These are phyloP conservation scores for Sphaerulina vaccinii DNA, from an alignment of 2,329 filamentous ascomycete species.

Conservation along the genomic window DNA sequence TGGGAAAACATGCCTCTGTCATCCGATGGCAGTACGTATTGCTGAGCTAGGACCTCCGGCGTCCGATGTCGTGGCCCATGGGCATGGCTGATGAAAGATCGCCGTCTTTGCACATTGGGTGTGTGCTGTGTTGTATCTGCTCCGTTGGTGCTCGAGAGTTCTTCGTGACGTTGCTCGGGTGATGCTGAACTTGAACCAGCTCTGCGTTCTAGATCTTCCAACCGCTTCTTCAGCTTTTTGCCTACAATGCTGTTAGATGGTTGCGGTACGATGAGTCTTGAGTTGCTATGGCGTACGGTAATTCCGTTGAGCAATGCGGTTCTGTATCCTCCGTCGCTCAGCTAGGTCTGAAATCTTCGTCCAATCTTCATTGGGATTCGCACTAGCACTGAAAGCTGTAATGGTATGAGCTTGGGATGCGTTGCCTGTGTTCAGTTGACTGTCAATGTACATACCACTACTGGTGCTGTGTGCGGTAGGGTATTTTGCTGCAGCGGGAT, in stretches of 20 bases:
- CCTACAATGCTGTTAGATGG: constrained; percentile 50
- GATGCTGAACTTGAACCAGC: constrained; percentile 64
- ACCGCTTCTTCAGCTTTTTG: constrained; percentile 88
- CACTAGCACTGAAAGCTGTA: constrained; percentile 77
- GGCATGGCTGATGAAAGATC: constrained; percentile 22
- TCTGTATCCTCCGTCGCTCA: constrained; percentile 90
- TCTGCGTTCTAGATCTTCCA: constrained; percentile 80
- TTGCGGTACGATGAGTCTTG: background rate
- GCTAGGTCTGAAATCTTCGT: constrained; percentile 98
- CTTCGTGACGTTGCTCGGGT: constrained; percentile 58
- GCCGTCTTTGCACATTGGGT: constrained; percentile 25
- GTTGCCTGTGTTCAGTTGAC: background rate
- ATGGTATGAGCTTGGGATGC: background rate
- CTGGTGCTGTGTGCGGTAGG: constrained; percentile 75
- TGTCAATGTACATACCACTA: constrained; percentile 54
- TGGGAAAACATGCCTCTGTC: constrained; percentile 64
- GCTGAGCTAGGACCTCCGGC: constrained; percentile 31
- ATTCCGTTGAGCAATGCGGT: constrained; percentile 95
- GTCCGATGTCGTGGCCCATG: constrained; percentile 27
- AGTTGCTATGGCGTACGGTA: constrained; percentile 62
- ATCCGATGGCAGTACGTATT: constrained; percentile 46
- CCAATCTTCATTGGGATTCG: constrained; percentile 97
- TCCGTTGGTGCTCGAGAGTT: constrained; percentile 44
- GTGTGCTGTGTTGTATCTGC: constrained; percentile 9
- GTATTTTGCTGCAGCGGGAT: constrained; percentile 49